Percentiles rank a stretch among this genome's conserved stretches.
phyloP scores from a whole-genome alignment of 169 alveolate genomes.

The Eimeria necatrix region DNA sequence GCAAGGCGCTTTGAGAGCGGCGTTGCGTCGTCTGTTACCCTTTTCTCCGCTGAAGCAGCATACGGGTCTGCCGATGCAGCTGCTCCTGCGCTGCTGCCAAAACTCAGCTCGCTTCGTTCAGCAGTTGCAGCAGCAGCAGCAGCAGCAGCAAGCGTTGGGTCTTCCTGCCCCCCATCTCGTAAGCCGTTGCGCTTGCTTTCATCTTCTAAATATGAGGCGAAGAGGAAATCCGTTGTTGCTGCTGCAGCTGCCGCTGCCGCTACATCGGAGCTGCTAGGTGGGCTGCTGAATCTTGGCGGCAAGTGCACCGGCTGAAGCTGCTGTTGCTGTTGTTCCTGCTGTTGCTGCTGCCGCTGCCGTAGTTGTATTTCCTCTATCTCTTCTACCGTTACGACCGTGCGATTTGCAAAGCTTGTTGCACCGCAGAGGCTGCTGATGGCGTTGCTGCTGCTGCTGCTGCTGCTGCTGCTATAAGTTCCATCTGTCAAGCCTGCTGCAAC shows the following conservation, averaged over 20 bases:
- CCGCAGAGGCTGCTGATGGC: background rate
- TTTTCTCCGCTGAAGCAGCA: background rate
- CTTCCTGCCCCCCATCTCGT: background rate
- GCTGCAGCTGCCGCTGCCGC: conserved; percentile 8
- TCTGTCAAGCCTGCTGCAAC: background rate
- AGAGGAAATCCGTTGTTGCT: background rate
- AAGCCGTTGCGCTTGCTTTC: background rate
- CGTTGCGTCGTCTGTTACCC: background rate
- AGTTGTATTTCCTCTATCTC: background rate
- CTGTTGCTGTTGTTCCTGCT: conserved; percentile 11
- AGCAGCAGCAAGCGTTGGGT: background rate
- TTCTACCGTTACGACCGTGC: background rate
- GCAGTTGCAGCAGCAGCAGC: background rate
- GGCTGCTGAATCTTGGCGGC: background rate
- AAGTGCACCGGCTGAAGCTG: background rate
- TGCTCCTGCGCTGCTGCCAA: conserved; percentile 15
- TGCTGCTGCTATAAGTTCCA: background rate
- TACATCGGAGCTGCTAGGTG: background rate
- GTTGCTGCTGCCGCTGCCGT: background rate
- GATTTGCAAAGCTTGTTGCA: background rate
- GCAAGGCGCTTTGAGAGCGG: background rate
- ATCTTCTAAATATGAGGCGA: background rate
- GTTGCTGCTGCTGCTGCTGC: background rate
- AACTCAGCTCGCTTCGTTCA: background rate
- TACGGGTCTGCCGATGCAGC: background rate